Conservation (phyloP, 2,329 filamentous ascomycete species). For the Fusarium acutatum region DNA sequence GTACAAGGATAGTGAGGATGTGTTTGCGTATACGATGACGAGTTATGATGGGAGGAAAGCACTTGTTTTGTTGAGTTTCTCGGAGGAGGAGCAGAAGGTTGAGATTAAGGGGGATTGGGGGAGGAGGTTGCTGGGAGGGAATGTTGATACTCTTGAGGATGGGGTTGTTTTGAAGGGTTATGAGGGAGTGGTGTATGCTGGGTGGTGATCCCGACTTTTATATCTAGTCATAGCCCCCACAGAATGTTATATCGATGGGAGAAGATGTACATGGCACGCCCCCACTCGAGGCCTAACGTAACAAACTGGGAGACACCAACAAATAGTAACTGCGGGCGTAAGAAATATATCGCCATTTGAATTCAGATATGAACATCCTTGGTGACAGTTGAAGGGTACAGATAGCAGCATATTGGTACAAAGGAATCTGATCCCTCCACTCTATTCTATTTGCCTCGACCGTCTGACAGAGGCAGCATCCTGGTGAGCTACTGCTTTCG, state of each 20-base stretch:
- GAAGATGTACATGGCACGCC: rapidly evolving
- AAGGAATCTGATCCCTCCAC: neutral
- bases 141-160: rapidly evolving
- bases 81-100: neutral
- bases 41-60: conserved; percentile 22
- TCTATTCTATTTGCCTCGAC: neutral
- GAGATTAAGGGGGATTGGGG: neutral
- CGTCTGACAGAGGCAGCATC: neutral
- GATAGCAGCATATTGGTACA: rapidly evolving
- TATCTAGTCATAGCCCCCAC: too few relatives aligned
- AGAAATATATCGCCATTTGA: too few relatives aligned
- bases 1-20: conserved; percentile 18
- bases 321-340: rapidly evolving
- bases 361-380: rapidly evolving
- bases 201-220: neutral
- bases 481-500: neutral
- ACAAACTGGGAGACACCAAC: too few relatives aligned
- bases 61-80: conserved; percentile 36
- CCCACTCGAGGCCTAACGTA: rapidly evolving
- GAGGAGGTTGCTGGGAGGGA: neutral
- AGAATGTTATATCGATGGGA: too few relatives aligned
- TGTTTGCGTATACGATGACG: conserved; percentile 37
- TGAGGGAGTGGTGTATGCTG: neutral
- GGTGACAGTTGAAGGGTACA: too few relatives aligned
- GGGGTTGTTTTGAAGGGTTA: neutral